Evolutionary conservation across 495 filamentous ascomycete genomes (phyloP), one percentile per base, ranked within the genome.

Genomic region (Xylaria flabelliformis): DNA sequence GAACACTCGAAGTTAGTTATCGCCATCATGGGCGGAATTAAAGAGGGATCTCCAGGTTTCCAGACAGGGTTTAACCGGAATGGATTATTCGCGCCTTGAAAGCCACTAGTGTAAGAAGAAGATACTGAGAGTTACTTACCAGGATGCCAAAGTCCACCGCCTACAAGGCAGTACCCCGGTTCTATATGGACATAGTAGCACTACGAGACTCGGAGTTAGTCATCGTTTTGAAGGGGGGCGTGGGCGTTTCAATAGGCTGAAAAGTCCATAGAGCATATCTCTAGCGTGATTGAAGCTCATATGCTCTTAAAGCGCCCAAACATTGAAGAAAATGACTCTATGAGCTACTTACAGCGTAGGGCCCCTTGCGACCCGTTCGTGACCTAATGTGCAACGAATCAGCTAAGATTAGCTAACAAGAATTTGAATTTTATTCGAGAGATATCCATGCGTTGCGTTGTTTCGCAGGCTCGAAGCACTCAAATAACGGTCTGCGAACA

Each of bases 281-380:
- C 3, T 44, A 63, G n/a, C 29, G 9, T 24, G 6, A 41, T 13
- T 24, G 29, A 34, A 34, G 26, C 5, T 9, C 5, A 10, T 26
- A n/a, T 32, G 7, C 15, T 26, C 10, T 63, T 10, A 19, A 63
- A 15, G 17, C 10, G 9, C 58, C 8, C 7, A 24, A 44, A 44
- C 0, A 39, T 17, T 9, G 19, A 24, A 39, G 5, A 2, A 63
- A 26, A 24, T 26, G 39, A 44, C 34, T 41, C 17, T 5, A 42
- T 6, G 6, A 17, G 19, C 32, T 44, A 44, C 61, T 29, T 44
- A 64, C 61, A 17, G 93, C 93, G 78, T 96, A 96, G 44, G 93
- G 91, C 10, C 94, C 93, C 77, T 97, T 96, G 61, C 91, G 86
- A 26, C 94, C 94, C 1, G 93, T 97, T 17, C 93, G 89, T 59